phyloP scores from a whole-genome alignment of 345 rosid genomes.

The Dimocarpus longan region DNA sequence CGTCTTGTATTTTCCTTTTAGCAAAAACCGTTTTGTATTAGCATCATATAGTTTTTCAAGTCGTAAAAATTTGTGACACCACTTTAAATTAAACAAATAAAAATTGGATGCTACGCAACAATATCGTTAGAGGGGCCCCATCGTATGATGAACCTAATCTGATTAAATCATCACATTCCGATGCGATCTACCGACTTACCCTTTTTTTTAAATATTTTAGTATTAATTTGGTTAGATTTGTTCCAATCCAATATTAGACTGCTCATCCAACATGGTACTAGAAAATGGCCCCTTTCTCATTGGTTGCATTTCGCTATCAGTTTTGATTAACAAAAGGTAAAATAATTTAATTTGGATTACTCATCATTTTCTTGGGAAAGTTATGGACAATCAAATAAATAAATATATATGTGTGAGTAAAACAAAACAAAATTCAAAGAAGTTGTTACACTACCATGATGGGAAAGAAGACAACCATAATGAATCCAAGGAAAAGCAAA shows the following conservation, averaged over 20 bases:
- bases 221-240: neutral
- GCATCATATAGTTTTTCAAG: too few relatives aligned
- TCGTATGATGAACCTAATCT: slow-evolving; percentile 49
- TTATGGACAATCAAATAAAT: neutral
- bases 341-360: slow-evolving; percentile 2
- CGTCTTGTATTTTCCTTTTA: neutral
- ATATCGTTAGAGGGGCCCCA: slow-evolving; percentile 28
- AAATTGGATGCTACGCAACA: slow-evolving; percentile 23
- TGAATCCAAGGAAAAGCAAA: neutral
- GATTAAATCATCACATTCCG: slow-evolving; percentile 58
- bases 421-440: slow-evolving; percentile 11
- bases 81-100: neutral
- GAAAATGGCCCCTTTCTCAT: slow-evolving; percentile 27
- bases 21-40: too few relatives aligned
- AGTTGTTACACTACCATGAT: slow-evolving; percentile 6
- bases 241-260: slow-evolving; percentile 30
- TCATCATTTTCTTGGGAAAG: slow-evolving; percentile 19
- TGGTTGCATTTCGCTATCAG: slow-evolving; percentile 21
- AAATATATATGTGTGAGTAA: neutral
- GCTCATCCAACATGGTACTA: slow-evolving; percentile 29
- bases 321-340: slow-evolving; percentile 17
- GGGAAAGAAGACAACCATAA: slow-evolving; percentile 21
- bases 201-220: neutral
- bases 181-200: slow-evolving; percentile 69
- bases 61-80: neutral